Evolutionary conservation across 768 basidiomycete species (phyloP), one percentile per base, ranked within the genome.

Genomic region (Boletus pseudo-olivaceus): DNA sequence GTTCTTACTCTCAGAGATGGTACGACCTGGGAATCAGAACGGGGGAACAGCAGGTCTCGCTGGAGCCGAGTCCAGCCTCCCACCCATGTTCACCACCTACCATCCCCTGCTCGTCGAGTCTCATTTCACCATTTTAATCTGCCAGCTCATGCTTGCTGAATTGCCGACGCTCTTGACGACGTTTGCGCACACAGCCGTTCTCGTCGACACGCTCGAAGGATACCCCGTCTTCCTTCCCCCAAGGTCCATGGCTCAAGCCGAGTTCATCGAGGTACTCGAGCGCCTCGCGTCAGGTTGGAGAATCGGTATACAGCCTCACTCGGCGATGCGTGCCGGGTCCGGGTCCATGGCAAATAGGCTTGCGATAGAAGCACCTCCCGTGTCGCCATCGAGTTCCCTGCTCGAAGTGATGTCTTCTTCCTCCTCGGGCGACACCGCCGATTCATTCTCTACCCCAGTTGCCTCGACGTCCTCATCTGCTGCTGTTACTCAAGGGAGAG

Each of bases 91-190:
- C 73, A 90, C 93, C 47, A 92, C 93, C 0, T 95, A 94, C 63
- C 93, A 95, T 61, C 93, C 93, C 14, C 79, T 95, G 49, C 81
- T 94, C 47, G 87, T 93, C 54, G 93, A 95, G 66, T 85, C 90
- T 5, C 86, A 90, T 65, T 95, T 87, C 73, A 87, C 83, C 59
- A 76, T 92, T 49, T 77, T 95, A 33, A 76, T 93, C 57, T 83
- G 84, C 59, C 76, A 82, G 39, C 75, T 94, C 53, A 81, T 95
- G 78, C 80, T 93, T 17, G 91, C 85, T 5, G 88, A 93, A 57
- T 84, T 93, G 61, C 62, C 76, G 2, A 70, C 73, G 11, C 71
- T 91, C 30, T 72, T 91, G 11, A 77, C 81, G 8, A 78, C 82
- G 0, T 93, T 93, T 62, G 72, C 80, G 30, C 82, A 79, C 50